These are phyloP conservation scores for Entomortierella beljakovae DNA, from an alignment of 192 early-diverging fungal species.

Conservation along the genomic window DNA sequence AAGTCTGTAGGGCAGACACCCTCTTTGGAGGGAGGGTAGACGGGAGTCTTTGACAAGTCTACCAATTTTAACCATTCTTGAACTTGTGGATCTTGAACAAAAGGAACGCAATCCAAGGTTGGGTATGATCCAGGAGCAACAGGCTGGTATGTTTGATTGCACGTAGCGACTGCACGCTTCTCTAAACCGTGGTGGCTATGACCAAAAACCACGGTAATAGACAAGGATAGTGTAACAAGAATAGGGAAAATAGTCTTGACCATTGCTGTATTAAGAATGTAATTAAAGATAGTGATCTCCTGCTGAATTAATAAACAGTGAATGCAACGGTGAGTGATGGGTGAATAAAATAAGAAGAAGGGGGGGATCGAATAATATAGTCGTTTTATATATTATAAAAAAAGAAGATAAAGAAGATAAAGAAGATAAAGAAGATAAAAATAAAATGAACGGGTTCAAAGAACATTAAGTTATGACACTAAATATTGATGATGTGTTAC, in stretches of 20 bases:
- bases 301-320: background rate
- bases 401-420: background rate
- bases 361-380: background rate
- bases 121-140: slow-evolving; percentile 41
- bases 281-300: no score
- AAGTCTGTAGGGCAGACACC: slow-evolving; percentile 39
- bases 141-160: slow-evolving; percentile 19
- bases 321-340: background rate
- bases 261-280: no score
- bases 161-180: slow-evolving; percentile 34
- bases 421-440: background rate
- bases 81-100: slow-evolving; percentile 40
- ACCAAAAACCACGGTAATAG: slow-evolving; percentile 21
- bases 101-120: slow-evolving; percentile 44
- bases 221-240: slow-evolving; percentile 14
- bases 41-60: slow-evolving; percentile 44
- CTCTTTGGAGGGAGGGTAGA: slow-evolving; percentile 32
- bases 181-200: slow-evolving; percentile 27
- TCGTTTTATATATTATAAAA: background rate
- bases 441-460: background rate
- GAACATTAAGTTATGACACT: no score
- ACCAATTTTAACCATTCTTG: slow-evolving; percentile 45
- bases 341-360: background rate
- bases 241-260: slow-evolving; percentile 28
- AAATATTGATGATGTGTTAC: background rate